Evolutionary conservation across 2,329 filamentous ascomycete species (phyloP), one percentile per base, ranked within the genome.

Genomic region (Claviceps capensis): DNA sequence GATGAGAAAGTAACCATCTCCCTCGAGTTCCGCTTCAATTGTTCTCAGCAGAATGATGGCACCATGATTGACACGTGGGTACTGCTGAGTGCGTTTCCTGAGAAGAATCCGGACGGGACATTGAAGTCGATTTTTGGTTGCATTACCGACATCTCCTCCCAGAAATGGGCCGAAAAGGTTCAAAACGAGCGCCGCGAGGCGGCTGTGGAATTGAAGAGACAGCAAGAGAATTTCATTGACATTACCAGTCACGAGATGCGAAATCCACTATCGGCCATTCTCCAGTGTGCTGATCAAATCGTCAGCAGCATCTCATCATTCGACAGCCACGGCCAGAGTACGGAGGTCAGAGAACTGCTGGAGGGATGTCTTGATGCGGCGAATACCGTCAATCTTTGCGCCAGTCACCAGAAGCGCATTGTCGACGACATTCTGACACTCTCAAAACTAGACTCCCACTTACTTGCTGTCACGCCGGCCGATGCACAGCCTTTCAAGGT

Each of bases 111-210:
- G 1, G 69, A 78, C 30, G 85, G 83, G 3, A 69, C 72, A 30
- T 73, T 89, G 49, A 87, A 87, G 68, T 81, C 82, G 55, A 83
- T 89, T 2, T 89, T 90, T 59, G 86, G 85, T 50, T 86, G 82
- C 61, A 83, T 94, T 49, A 91, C 87, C 0, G 87, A 94, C 61
- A 94, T 95, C 57, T 88, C 85, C 17, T 79, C 85, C 51, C 86
- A 93, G 63, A 95, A 94, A 64, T 84, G 83, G 74, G 87, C 88
- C 1, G 88, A 94, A 65, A 82, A 83, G 47, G 81, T 88, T 37
- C 86, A 94, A 65, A 87, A 79, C 59, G 77, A 82, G 45, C 81
- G 86, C 53, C 84, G 86, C 61, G 80, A 90, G 60, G 87, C 93
- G 63, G 88, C 87, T 0, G 79, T 90, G 2, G 85, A 91, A 63